Evolutionary conservation across 176 grass and related monocot species (phyloP), one percentile per base, ranked within the genome.

Genomic region (Echinochloa phyllopogon): DNA sequence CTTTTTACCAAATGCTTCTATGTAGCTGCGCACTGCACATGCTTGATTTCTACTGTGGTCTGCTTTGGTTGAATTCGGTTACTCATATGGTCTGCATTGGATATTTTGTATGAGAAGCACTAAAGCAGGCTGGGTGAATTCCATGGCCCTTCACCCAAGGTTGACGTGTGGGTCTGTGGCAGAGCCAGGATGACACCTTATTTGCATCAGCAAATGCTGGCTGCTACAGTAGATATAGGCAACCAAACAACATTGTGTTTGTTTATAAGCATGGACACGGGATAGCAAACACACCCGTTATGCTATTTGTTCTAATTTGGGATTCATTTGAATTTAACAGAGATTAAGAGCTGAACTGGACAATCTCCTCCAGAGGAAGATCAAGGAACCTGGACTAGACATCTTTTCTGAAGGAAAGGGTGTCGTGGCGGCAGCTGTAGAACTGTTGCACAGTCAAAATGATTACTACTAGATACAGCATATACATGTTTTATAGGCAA

Each of bases 321-420:
- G 8, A n/a, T 62, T 24, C 6, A 53, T 79, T 53, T 71, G 62
- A 15, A 56, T 36, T 88, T 64, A 55, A 82, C 88, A 98, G 96
- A 95, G 87, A 79, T 86, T 98, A 87, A 94, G 96, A 90, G 73
- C 89, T 83, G 91, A 95, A 72, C 63, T 98, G 73, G 96, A 98
- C 78, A 92, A 87, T 59, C 85, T 98, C 14, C 91, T 98, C n/a
- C 89, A 92, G 65, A 92, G 87, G 55, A 98, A 95, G 88, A 98
- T 98, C 17, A 91, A 95, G 71, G 93, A 94, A 21, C 96, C 96
- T 51, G 81, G 71, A 36, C 77, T 95, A 8, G 96, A 98, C 77
- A 86, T 95, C 27, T 90, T 89, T 70, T 87, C 87, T 0, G 91
- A 98, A 89, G 93, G 93, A 69, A 92, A 81, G 77, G 87, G 85